These are phyloP conservation scores for Raphanus sativus DNA, from an alignment of 345 rosid genomes.

Conservation along the genomic window DNA sequence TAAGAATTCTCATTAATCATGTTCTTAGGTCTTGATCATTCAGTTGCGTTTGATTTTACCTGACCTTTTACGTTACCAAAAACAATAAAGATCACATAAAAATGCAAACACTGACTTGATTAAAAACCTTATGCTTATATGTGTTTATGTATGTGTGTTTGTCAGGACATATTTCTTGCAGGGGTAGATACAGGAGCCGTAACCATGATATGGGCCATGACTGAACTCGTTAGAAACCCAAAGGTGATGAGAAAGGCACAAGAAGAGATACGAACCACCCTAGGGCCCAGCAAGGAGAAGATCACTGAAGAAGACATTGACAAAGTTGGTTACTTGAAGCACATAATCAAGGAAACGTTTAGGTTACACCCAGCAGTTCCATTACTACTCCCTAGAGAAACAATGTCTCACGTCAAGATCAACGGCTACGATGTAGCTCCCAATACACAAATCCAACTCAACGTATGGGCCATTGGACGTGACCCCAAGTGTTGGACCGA, in stretches of 20 bases:
- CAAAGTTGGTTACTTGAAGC: not conserved
- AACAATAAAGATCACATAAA: not conserved
- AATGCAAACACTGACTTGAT: not conserved
- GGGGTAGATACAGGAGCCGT: slow-evolving; percentile 16
- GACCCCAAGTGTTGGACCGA: not conserved
- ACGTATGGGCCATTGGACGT: not conserved
- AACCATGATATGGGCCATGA: slow-evolving; percentile 22
- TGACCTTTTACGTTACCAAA: not conserved
- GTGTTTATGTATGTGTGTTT: not conserved
- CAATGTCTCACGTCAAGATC: not conserved
- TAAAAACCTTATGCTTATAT: not conserved
- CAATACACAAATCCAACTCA: not conserved
- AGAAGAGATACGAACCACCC: slow-evolving; percentile 16
- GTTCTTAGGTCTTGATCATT: not conserved
- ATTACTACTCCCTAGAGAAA: not conserved
- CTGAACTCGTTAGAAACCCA: slow-evolving; percentile 14
- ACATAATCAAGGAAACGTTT: not conserved
- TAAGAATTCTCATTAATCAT: too few relatives aligned
- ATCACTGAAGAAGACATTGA: not conserved
- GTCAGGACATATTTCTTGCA: slow-evolving; percentile 18
- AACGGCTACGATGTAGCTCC: not conserved
- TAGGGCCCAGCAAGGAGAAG: not conserved
- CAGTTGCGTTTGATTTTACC: not conserved
- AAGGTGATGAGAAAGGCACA: slow-evolving; percentile 23
- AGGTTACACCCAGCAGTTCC: not conserved